Percentiles rank a stretch among this genome's conserved stretches.
Conservation (phyloP, 2,329 filamentous ascomycete genomes). For the Colletotrichum sp. region DNA sequence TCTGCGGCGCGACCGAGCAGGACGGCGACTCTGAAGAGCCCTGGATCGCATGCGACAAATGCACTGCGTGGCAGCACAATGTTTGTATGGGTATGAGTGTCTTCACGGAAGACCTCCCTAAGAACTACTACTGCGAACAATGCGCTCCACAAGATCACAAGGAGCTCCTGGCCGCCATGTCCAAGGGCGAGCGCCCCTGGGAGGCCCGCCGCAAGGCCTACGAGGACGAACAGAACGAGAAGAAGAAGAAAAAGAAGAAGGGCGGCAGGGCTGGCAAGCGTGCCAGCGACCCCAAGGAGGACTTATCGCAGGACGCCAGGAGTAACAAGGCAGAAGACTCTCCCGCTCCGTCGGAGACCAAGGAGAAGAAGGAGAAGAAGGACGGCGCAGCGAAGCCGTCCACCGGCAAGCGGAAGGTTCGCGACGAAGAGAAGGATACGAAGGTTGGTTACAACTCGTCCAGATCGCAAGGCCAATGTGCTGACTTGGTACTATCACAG, state of each 20-base stretch:
- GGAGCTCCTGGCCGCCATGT: constrained; percentile 78
- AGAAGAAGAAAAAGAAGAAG: constrained; percentile 55
- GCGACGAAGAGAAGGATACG: constrained; percentile 57
- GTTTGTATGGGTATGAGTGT: constrained; percentile 88
- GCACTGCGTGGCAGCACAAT: constrained; percentile 96
- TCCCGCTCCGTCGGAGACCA: constrained; percentile 40
- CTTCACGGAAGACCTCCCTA: constrained; percentile 78
- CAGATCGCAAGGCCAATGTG: neutral
- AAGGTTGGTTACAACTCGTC: constrained; percentile 46
- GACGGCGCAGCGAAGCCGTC: constrained; percentile 44
- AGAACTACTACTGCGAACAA: constrained; percentile 90
- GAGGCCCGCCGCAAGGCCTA: constrained; percentile 69
- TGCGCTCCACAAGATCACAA: constrained; percentile 86
- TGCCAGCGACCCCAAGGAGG: constrained; percentile 66
- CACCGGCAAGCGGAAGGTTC: constrained; percentile 61
- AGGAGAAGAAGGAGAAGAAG: constrained; percentile 54
- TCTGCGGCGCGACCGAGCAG: constrained; percentile 87
- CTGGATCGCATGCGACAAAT: constrained; percentile 96
- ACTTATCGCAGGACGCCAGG: constrained; percentile 22
- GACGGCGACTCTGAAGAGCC: constrained; percentile 86
- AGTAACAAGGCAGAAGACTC: constrained; percentile 41
- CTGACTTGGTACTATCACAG: constrained; percentile 29
- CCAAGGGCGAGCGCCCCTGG: constrained; percentile 86
- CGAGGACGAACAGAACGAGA: constrained; percentile 65
- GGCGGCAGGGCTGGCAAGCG: constrained; percentile 69